Evolutionary conservation across 1,284 basidiomycete species (phyloP).

Genomic region (Cryptococcus deneoformans): DNA sequence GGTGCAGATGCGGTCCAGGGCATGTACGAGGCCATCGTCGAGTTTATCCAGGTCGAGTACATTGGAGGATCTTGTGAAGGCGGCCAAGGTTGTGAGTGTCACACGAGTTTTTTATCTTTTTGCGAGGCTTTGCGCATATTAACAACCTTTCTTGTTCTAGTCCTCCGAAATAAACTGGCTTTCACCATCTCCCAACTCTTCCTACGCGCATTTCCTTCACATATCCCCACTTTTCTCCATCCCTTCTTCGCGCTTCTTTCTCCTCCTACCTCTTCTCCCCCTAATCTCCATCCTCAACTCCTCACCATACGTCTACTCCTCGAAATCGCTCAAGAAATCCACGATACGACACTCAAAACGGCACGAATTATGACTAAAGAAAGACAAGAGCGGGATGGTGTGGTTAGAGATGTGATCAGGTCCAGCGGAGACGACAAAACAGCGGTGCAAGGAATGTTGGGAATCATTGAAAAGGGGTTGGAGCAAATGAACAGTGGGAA

Average conservation of each 20-base stretch:
- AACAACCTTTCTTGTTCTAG: constrained; percentile 15
- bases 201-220: constrained; percentile 62
- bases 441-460: constrained; percentile 84
- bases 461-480: constrained; percentile 72
- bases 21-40: constrained; percentile 47
- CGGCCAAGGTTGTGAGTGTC: constrained; percentile 43
- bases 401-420: constrained; percentile 83
- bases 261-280: constrained; percentile 28
- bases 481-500: constrained; percentile 56
- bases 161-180: constrained; percentile 85
- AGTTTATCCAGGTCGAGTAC: constrained; percentile 47
- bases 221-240: constrained; percentile 47
- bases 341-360: constrained; percentile 83
- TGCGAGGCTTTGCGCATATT: not conserved
- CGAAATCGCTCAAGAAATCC: constrained; percentile 89
- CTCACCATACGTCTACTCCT: constrained; percentile 83
- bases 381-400: constrained; percentile 73
- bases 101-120: too few species aligned
- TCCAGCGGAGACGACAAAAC: constrained; percentile 75
- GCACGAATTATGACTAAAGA: constrained; percentile 67
- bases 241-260: constrained; percentile 50
- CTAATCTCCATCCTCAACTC: constrained; percentile 73
- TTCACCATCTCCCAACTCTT: constrained; percentile 96
- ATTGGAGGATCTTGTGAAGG: constrained; percentile 48
- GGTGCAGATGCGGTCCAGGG: constrained; percentile 34